Base-by-base conservation (phyloP, 345 rosid genomes). In the Eutrema japonicum region DNA sequence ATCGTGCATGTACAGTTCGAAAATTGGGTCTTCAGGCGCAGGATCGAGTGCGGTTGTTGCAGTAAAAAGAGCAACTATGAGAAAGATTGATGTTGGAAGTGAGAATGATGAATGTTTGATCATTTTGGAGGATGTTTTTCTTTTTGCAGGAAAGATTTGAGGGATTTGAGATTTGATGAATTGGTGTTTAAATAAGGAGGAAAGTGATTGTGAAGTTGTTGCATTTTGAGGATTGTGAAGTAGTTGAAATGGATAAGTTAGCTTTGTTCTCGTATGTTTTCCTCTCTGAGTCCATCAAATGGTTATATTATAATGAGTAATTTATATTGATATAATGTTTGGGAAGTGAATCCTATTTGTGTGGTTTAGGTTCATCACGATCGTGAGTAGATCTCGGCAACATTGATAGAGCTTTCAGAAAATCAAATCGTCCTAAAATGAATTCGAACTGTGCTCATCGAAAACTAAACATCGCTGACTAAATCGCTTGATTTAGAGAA, bases 1-100 rank as follows among this genome's bases (percentile, higher is more conserved):
- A 79, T 94, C 98, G 41, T 91, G 97, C 95, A 94, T 83, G 71
- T 82, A 94, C 35, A 94, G 63, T 72, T 91, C 98, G 0, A 94
- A 65, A 67, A 78, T 45, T 0, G 90, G 88, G 63, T 80, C 87
- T 74, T 70, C 79, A 1, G 56, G 85, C 0, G 60, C 76, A 16
- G 84, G 79, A 42, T 72, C 79, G 3, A 74, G 76, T 47, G 92
- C 87, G 6, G 67, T 50, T 49, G 78, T 48, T 66, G 81, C 74
- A 16, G 54, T 81, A 42, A 64, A 64, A 48, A 70, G 58, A 29
- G 71, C 9, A 33, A 78, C 76, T 50, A 83, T 59, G 55, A 86
- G 73, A 40, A 86, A 78, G 46, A 75, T 22, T 18, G 80, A 46
- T 26, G 72, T 40, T 72, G 68, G 71, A 72, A 75, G 3, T n/a